phyloP scores from a whole-genome alignment of 148 eudicot genomes.

The Rhododendron ferrugineum region DNA sequence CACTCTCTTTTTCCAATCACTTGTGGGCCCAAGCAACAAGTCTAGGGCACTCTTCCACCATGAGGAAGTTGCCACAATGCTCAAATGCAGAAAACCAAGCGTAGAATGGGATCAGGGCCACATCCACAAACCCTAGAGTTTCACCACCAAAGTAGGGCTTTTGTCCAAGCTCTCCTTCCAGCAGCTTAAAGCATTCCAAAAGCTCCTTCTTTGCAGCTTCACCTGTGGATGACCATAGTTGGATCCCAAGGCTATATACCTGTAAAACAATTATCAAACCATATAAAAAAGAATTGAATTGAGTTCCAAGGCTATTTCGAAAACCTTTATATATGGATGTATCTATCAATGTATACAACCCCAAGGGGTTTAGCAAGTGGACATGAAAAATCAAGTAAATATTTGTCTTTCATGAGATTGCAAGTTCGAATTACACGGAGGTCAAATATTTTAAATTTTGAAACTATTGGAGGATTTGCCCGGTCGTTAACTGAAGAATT shows the following conservation, averaged over 20 bases:
- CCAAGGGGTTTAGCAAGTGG: too few species aligned
- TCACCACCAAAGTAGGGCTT: slow-evolving; percentile 4
- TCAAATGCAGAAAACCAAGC: slow-evolving; percentile 22
- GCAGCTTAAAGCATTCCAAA: slow-evolving; percentile 20
- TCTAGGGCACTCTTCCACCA: slow-evolving; percentile 35
- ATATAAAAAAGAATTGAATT: neutral
- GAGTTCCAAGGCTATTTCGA: too few species aligned
- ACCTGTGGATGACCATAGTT: slow-evolving; percentile 6
- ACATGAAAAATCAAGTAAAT: too few species aligned
- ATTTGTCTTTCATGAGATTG: too few species aligned
- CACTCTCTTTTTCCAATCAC: slow-evolving; percentile 44
- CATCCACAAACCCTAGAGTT: slow-evolving; percentile 35
- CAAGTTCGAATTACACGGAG: too few species aligned
- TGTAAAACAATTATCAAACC: neutral
- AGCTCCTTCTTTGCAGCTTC: slow-evolving; percentile 22
- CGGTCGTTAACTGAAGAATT: too few species aligned
- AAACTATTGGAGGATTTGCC: too few species aligned
- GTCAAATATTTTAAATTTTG: too few species aligned
- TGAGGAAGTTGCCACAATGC: slow-evolving; percentile 18
- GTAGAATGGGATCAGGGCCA: slow-evolving; percentile 27
- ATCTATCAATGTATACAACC: neutral
- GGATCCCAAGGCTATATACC: neutral
- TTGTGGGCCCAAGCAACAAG: slow-evolving; percentile 33
- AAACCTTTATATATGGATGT: neutral
- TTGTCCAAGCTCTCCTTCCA: slow-evolving; percentile 34